Evolutionary conservation across 1,284 basidiomycete genomes (phyloP).

Genomic region (Pseudozyma tsukubaensis): DNA sequence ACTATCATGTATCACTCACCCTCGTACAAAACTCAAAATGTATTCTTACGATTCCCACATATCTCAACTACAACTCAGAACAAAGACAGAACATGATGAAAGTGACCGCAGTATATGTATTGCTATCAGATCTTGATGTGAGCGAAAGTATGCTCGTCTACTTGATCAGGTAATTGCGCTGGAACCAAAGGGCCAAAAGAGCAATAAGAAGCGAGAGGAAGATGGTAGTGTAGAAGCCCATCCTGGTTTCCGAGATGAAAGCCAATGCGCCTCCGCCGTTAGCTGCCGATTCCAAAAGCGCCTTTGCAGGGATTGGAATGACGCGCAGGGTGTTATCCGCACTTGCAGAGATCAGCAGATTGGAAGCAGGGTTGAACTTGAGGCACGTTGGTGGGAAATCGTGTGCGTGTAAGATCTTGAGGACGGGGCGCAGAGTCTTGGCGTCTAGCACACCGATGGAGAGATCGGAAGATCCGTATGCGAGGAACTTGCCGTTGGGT

Average conservation of each 20-base stretch:
- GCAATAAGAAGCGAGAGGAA: conserved; percentile 43
- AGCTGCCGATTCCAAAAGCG: conserved; percentile 22
- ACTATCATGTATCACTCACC: conserved; percentile 4
- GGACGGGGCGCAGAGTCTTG: conserved; percentile 79
- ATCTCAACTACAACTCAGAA: neutral
- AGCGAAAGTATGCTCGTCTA: neutral
- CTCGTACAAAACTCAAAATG: conserved; percentile 5
- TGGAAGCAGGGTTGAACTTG: conserved; percentile 84
- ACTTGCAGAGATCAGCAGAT: conserved; percentile 87
- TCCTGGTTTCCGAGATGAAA: conserved; percentile 43
- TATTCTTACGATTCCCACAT: conserved; percentile 11
- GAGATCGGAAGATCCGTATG: conserved; percentile 88
- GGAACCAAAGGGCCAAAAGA: conserved; percentile 32
- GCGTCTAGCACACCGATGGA: conserved; percentile 87
- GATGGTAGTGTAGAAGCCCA: conserved; percentile 51
- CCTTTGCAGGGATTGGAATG: conserved; percentile 71
- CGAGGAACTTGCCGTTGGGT: conserved; percentile 81
- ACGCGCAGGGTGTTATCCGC: conserved; percentile 90
- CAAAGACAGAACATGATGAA: no score
- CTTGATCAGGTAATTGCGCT: conserved; percentile 32
- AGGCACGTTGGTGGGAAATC: conserved; percentile 92
- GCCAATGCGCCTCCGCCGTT: conserved; percentile 29
- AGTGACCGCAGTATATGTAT: neutral
- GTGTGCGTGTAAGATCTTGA: conserved; percentile 90
- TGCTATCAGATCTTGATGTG: neutral